Evolutionary conservation across 192 early-diverging fungal genomes (phyloP).

Genomic region (Ambispora gerdemannii): DNA sequence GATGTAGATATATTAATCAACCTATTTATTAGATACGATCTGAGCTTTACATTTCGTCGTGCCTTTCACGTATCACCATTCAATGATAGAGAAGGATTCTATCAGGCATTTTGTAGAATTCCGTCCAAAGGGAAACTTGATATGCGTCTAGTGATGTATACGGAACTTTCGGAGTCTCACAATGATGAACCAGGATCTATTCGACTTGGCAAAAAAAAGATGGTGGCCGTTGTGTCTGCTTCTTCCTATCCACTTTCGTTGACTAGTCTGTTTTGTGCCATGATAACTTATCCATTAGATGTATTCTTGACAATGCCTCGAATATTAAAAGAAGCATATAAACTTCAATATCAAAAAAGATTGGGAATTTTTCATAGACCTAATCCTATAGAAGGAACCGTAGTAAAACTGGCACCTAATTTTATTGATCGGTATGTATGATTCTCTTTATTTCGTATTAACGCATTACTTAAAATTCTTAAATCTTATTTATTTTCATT

Average conservation of each 20-base stretch:
- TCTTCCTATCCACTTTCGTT: conserved; percentile 17
- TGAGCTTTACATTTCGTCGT: conserved; percentile 27
- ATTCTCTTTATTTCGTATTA: neutral
- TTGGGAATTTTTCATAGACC: conserved; percentile 53
- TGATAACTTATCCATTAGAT: conserved; percentile 44
- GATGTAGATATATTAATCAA: neutral
- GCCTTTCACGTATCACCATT: conserved; percentile 40
- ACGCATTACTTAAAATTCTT: neutral
- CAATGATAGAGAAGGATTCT: conserved; percentile 35
- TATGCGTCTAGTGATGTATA: conserved; percentile 16
- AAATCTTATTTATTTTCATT: neutral
- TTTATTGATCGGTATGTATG: conserved; percentile 18
- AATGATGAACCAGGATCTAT: neutral
- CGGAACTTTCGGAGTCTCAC: neutral
- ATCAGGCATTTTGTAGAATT: conserved; percentile 16
- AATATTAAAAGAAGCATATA: conserved; percentile 51
- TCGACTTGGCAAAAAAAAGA: conserved; percentile 26
- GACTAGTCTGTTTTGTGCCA: conserved; percentile 25
- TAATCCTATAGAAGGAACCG: conserved; percentile 27
- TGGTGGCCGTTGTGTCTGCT: conserved; percentile 31
- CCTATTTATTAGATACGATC: conserved; percentile 10
- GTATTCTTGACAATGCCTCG: conserved; percentile 55
- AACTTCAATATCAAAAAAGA: conserved; percentile 43
- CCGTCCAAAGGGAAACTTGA: neutral
- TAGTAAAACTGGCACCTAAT: conserved; percentile 29